Percentiles rank a stretch among this genome's conserved stretches.
phyloP scores from a whole-genome alignment of 352 stramenopile species.

The Phytophthora lateralis region DNA sequence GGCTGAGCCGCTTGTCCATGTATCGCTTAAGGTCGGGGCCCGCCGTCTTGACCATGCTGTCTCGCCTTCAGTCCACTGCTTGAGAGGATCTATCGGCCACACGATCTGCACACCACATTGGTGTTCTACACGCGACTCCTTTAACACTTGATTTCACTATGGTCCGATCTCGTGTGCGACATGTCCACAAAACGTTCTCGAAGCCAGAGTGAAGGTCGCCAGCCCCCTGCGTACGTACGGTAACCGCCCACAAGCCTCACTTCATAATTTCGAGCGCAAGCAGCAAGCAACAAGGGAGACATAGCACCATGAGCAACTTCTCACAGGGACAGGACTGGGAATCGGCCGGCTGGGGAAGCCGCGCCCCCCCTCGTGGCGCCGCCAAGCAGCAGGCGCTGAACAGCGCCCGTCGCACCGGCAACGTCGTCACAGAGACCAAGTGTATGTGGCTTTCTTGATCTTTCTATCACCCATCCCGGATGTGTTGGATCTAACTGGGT shows the following conservation, averaged over 20 bases:
- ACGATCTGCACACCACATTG: slow-evolving; percentile 17
- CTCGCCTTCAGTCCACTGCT: slow-evolving; percentile 22
- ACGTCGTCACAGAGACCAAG: slow-evolving; percentile 76
- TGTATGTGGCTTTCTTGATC: slow-evolving; percentile 42
- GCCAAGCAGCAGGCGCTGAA: slow-evolving; percentile 77
- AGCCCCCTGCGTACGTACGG: slow-evolving; percentile 12
- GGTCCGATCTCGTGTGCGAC: slow-evolving; percentile 9
- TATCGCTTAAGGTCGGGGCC: slow-evolving; percentile 90
- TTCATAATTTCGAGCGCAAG: slow-evolving; percentile 23
- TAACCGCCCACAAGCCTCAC: slow-evolving; percentile 24
- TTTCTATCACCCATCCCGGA: background rate
- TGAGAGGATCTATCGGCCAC: slow-evolving; percentile 6
- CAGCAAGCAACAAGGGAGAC: background rate
- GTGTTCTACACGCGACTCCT: slow-evolving; percentile 3
- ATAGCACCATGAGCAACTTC: slow-evolving; percentile 60
- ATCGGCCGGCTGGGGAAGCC: slow-evolving; percentile 74
- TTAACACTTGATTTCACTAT: slow-evolving; percentile 19
- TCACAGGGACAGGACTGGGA: slow-evolving; percentile 83
- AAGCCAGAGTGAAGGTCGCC: slow-evolving; percentile 39
- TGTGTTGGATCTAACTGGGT: background rate
- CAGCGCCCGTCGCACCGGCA: slow-evolving; percentile 68
- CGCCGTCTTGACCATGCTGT: slow-evolving; percentile 73
- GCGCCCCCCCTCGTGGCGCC: slow-evolving; percentile 57
- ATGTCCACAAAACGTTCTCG: slow-evolving; percentile 23
- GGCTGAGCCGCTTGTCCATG: slow-evolving; percentile 95